Evolutionary conservation across 1,284 basidiomycete genomes (phyloP), one percentile per base, ranked within the genome.

Genomic region (Malassezia obtusa): DNA sequence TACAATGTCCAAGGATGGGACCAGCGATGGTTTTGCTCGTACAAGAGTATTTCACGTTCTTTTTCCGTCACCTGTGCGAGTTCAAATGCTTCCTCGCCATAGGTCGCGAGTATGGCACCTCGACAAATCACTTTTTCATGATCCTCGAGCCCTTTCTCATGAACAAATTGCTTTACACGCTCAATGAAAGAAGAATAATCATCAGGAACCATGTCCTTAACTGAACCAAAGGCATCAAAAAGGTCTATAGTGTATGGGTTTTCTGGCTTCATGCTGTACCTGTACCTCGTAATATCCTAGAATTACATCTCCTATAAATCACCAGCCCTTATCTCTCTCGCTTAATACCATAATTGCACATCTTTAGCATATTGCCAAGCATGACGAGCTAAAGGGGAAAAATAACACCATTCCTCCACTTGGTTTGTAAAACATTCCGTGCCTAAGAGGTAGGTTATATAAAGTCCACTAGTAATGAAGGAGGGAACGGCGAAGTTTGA

Each of bases 21-120:
- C 75, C 76, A 77, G 49, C 71, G 79, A 71, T 87, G 80, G 1
- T 81, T 80, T 24, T 78, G 72, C 68, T 88, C 85, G 49, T 73
- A 65, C 0, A 63, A 56, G 30, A 80, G 62, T 6, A 70, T 67
- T 1, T 65, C 71, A 60, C 78, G 81, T 50, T 88, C 86, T 3
- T 80, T 80, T 7, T 81, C 79, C n/a, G 71, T 73, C 28, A 89
- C 80, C 38, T 81, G 73, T 21, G 78, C 63, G 24, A 84, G 63
- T 3, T 35, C 33, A 3, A 35, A 14, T 17, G 56, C 63, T 41
- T 83, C 80, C 64, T 83, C 84, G 9, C 26, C 48, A 21, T 24
- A 35, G 19, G 55, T 49, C n/a, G 60, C 60, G 5, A 65, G 69
- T 12, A 54, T 46, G 57, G 63, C 58, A 54, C 71, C 70, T 33